Evolutionary conservation across 345 rosid species (phyloP).

Genomic region (Eucalyptus albens): DNA sequence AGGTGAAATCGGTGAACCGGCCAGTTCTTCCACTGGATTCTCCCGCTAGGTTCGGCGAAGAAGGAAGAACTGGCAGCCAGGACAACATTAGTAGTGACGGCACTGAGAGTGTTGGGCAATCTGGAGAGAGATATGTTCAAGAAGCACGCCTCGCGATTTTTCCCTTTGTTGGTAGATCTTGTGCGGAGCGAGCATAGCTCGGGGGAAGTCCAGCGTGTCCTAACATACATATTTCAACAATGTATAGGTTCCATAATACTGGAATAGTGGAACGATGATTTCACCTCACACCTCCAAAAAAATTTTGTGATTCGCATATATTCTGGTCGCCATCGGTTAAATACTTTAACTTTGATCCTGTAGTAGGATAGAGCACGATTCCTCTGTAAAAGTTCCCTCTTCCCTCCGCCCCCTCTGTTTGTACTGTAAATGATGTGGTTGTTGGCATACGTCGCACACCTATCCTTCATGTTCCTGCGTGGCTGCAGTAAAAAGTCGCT

Average conservation of each 20-base stretch:
- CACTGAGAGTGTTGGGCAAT: constrained; percentile 36
- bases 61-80: constrained; percentile 84
- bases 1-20: constrained; percentile 5
- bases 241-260: constrained; percentile 75
- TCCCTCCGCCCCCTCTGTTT: not conserved
- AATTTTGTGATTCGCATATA: not conserved
- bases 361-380: not conserved
- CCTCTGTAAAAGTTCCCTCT: not conserved
- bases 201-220: constrained; percentile 51
- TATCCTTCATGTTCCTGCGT: not conserved
- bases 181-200: constrained; percentile 83
- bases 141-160: constrained; percentile 34
- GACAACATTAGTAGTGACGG: constrained; percentile 47
- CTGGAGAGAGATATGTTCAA: constrained; percentile 42
- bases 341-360: not conserved
- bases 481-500: not conserved
- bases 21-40: constrained; percentile 42
- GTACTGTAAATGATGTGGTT: not conserved
- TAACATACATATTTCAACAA: constrained; percentile 55
- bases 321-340: not conserved
- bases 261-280: constrained; percentile 10
- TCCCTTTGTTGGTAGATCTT: constrained; percentile 73
- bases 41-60: constrained; percentile 53
- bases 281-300: not conserved
- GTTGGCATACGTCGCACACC: not conserved